Conservation (phyloP, 805 yeast species). For the Hemisphaericaspora nanyangensis region DNA sequence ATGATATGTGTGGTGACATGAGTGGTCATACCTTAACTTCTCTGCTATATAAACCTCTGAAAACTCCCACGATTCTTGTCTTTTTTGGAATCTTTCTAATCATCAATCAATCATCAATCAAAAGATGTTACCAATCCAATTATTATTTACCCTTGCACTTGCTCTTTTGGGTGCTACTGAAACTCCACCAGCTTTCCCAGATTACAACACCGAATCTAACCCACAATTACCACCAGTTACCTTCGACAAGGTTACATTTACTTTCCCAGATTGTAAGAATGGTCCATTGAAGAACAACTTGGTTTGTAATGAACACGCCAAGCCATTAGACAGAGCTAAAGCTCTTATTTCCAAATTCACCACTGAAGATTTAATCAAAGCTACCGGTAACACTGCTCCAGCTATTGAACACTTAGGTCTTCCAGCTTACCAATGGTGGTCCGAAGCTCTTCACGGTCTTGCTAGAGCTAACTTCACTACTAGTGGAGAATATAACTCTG, state of each 20-base stretch:
- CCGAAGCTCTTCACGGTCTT: slow-evolving; percentile 6
- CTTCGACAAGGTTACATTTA: slow-evolving; percentile 1
- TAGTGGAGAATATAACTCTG: not conserved
- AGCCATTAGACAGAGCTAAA: slow-evolving; percentile 1
- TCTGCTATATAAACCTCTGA: not conserved
- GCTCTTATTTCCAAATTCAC: slow-evolving; percentile 3
- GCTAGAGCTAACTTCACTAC: slow-evolving; percentile 3
- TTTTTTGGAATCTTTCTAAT: not conserved
- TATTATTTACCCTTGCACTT: slow-evolving; percentile 3
- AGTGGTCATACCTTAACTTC: not conserved
- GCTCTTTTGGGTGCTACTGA: not conserved
- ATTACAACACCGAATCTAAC: slow-evolving; percentile 4
- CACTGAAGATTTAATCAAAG: slow-evolving; percentile 1
- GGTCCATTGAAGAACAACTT: slow-evolving; percentile 5
- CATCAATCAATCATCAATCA: no score
- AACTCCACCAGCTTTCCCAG: slow-evolving; percentile 3
- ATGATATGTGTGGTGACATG: no score
- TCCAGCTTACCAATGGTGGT: slow-evolving; percentile 7
- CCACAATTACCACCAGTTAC: slow-evolving; percentile 5
- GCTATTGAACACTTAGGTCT: slow-evolving; percentile 4
- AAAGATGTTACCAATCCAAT: slow-evolving; percentile 3
- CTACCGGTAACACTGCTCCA: slow-evolving; percentile 5
- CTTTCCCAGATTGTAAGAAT: slow-evolving; percentile 6
- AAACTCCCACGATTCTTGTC: not conserved
- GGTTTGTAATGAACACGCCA: slow-evolving; percentile 2